These are phyloP conservation scores for Pseudogymnoascus sp. DNA, from an alignment of 2,329 filamentous ascomycete species.

Conservation along the genomic window DNA sequence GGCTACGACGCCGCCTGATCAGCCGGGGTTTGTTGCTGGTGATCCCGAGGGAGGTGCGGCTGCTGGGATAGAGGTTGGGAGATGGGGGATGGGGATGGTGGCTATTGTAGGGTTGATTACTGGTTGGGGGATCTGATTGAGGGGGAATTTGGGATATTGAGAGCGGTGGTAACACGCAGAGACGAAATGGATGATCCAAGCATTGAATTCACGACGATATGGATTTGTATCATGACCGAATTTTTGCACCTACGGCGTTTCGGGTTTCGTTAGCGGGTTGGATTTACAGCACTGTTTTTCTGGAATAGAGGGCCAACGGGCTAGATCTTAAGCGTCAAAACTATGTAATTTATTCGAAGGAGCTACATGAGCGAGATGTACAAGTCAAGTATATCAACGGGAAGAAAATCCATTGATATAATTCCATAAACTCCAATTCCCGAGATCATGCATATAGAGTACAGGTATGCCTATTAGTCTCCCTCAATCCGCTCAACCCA, in stretches of 20 bases:
- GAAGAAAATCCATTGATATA: neutral
- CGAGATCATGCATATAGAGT: neutral
- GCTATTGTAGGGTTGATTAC: slow-evolving; percentile 23
- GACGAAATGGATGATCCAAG: neutral
- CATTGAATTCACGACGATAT: neutral
- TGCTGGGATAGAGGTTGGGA: slow-evolving; percentile 21
- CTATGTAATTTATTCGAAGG: neutral
- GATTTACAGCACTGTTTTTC: neutral
- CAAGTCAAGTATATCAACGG: neutral
- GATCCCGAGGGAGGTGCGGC: slow-evolving; percentile 18
- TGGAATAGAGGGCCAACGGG: neutral
- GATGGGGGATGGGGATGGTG: slow-evolving; percentile 21
- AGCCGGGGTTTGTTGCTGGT: slow-evolving; percentile 17
- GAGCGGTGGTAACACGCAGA: neutral
- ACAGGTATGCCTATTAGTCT: neutral
- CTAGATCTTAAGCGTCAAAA: neutral
- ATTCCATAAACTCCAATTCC: neutral
- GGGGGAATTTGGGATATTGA: neutral
- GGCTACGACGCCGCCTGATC: slow-evolving; percentile 1
- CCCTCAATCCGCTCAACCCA: neutral
- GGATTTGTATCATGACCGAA: neutral
- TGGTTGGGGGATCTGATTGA: slow-evolving; percentile 19
- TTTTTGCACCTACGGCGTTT: neutral
- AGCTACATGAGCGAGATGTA: neutral
- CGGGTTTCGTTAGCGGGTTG: neutral